A percentile compares a stretch with the other conserved stretches of the same genome.
These are phyloP conservation scores for Solanum lignicaule DNA, from an alignment of 257 asterid species.

Conservation along the genomic window DNA sequence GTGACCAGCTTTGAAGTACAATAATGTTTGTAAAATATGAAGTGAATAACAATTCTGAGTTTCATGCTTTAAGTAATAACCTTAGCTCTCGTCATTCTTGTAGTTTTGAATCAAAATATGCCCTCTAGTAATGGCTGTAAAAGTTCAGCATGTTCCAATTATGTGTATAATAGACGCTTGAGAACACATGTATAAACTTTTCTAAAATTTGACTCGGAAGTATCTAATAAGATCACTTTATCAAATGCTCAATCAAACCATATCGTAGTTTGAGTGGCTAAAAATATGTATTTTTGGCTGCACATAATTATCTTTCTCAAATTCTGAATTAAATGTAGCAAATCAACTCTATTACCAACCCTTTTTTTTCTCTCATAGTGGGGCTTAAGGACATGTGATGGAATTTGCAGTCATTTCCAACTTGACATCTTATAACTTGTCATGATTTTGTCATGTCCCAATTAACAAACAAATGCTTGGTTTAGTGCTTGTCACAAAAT, in stretches of 20 bases:
- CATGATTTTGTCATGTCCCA: background rate
- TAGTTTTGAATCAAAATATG: background rate
- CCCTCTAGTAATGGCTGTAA: background rate
- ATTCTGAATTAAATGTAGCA: background rate
- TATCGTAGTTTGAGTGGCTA: background rate
- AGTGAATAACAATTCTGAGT: background rate
- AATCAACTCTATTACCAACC: background rate
- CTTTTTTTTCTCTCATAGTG: background rate
- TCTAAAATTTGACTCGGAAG: background rate
- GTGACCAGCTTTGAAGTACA: background rate
- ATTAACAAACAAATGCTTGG: background rate
- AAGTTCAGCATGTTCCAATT: background rate
- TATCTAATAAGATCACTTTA: background rate
- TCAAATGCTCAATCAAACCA: background rate
- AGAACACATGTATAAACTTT: background rate
- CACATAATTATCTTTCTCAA: background rate
- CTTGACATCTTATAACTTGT: background rate
- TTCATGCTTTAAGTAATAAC: background rate
- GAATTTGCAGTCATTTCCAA: background rate
- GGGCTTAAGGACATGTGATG: background rate
- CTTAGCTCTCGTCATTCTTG: background rate
- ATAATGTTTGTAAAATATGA: background rate
- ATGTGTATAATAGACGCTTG: background rate
- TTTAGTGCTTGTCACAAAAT: background rate
- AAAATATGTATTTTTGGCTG: background rate